Percentiles rank a stretch among this genome's conserved stretches.
These are phyloP conservation scores for Trichosanthes cucumerina DNA, from an alignment of 306 rosid genomes.

Conservation along the genomic window DNA sequence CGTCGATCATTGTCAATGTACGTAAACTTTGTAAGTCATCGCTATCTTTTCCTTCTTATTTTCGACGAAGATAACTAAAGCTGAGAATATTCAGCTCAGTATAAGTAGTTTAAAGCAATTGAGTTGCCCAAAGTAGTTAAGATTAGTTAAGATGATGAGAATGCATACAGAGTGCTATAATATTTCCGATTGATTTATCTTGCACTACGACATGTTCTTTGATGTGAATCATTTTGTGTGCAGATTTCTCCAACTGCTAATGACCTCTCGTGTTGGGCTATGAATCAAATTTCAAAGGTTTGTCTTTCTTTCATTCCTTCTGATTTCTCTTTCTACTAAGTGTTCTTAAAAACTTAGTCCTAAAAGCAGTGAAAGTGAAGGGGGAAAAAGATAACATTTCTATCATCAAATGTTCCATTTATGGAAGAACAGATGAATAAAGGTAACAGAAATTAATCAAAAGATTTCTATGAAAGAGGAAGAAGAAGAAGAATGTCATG, in stretches of 20 bases:
- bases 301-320: background rate
- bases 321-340: background rate
- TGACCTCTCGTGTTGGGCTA: background rate
- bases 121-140: background rate
- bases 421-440: background rate
- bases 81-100: background rate
- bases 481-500: background rate
- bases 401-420: background rate
- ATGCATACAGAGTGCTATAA: background rate
- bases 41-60: background rate
- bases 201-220: background rate
- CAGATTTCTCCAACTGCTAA: background rate
- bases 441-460: background rate
- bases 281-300: constrained; percentile 1
- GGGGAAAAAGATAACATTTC: background rate
- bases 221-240: background rate
- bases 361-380: background rate
- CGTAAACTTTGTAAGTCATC: background rate
- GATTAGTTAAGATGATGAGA: background rate
- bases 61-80: background rate
- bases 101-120: background rate
- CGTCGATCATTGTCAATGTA: background rate
- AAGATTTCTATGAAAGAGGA: background rate
- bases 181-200: background rate
- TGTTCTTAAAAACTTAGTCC: background rate